Evolutionary conservation across 2,329 filamentous ascomycete species (phyloP), one percentile per base, ranked within the genome.

Genomic region (Stagonosporopsis rhizophila): DNA sequence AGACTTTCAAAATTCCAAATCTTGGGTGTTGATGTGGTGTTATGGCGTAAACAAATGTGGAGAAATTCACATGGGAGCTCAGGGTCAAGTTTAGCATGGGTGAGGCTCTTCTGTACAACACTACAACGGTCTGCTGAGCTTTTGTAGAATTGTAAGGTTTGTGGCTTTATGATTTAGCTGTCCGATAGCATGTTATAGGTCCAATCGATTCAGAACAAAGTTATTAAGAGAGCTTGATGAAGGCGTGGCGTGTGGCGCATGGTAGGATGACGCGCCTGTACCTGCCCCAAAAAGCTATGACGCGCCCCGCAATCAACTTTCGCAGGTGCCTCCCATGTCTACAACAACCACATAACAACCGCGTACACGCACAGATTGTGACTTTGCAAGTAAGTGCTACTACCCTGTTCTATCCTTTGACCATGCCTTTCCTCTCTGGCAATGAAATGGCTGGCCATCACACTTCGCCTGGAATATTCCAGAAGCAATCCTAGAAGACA

Each of bases 301-400:
- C 54, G 54, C 54, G 48, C 50, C 54, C 54, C 53, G 37, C 52
- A 52, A 52, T 44, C 48, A 52, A 57, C 54, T 57, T 57, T 57
- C 25, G 30, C 30, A 23, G 25, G 52, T 45, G 30, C 17, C 8
- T 14, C 9, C 12, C 34, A 4, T 11, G 25, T 12, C 28, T 32
- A 48, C 44, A 40, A 48, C 44, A 56, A 35, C 14, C 54, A 42
- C 37, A 19, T 14, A 47, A 37, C 22, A 44, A 20, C 27, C 27
- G 9, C 20, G 11, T 14, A 9, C 6, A n/a, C 17, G 12, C 34
- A 25, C 14, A 17, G n/a, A 14, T 22, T 17, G 19, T n/a, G 19
- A 28, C 15, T 34, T 35, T 14, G n/a, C 35, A n/a, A 15, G 52
- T 50, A 30, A 45, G 52, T 46, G 15, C 12, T 11, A 7, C 35